Conservation (phyloP, 495 filamentous ascomycete genomes). For the Neurospora intermedia region DNA sequence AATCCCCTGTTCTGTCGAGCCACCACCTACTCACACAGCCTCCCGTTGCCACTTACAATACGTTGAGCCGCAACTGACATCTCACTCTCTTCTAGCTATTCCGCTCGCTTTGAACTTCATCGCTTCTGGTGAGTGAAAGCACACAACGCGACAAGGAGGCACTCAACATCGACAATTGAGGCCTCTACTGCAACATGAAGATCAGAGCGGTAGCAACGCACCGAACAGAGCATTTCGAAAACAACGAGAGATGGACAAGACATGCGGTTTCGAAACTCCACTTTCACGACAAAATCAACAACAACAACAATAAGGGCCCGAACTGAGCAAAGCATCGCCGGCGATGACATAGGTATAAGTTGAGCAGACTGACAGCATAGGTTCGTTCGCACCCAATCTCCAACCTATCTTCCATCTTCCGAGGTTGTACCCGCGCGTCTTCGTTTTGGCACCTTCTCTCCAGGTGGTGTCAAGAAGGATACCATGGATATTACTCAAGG, state of each 20-base stretch:
- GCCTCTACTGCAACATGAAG: conserved; percentile 1
- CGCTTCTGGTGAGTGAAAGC: conserved; percentile 62
- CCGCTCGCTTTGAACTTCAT: conserved; percentile 74
- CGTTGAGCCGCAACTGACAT: conserved; percentile 11
- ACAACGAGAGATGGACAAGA: neutral
- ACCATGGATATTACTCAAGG: conserved; percentile 1
- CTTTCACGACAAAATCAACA: neutral
- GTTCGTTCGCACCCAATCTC: conserved; percentile 19
- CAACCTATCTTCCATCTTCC: conserved; percentile 1
- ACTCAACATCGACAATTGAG: neutral
- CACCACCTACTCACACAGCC: neutral
- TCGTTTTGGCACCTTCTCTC: neutral
- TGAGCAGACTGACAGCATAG: conserved; percentile 12
- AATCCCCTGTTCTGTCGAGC: neutral
- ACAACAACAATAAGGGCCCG: neutral
- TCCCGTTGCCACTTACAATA: neutral
- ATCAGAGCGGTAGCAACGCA: conserved; percentile 34
- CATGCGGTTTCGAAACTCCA: neutral
- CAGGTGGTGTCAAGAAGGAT: conserved; percentile 1
- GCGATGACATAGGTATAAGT: neutral
- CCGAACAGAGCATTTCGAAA: conserved; percentile 1
- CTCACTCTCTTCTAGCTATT: conserved; percentile 36
- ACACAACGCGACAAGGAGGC: conserved; percentile 1
- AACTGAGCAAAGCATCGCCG: neutral
- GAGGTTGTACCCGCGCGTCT: conserved; percentile 8